phyloP scores from a whole-genome alignment of 2,329 filamentous ascomycete species.

The Tolypocladium guangdongense region DNA sequence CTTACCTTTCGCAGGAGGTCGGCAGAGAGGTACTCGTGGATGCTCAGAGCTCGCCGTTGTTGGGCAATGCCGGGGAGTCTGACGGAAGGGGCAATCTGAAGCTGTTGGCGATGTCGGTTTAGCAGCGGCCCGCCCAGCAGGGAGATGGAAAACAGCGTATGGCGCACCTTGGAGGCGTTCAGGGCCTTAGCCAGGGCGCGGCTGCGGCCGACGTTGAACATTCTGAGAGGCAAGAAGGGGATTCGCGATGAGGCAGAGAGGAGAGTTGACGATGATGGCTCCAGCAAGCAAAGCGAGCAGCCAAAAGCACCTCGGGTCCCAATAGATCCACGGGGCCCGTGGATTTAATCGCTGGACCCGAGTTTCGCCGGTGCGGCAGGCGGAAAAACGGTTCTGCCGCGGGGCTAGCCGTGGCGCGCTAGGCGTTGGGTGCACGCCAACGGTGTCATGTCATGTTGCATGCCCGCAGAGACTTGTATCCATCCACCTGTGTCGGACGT shows the following conservation, averaged over 20 bases:
- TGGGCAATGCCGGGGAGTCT: constrained; percentile 57
- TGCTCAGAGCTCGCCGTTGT: constrained; percentile 82
- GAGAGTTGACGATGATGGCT: constrained; percentile 3
- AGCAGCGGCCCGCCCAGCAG: constrained; percentile 3
- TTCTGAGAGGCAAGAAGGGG: constrained; percentile 31
- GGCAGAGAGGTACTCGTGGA: constrained; percentile 96
- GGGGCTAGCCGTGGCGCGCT: background rate
- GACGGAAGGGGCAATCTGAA: constrained; percentile 31
- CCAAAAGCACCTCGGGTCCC: constrained; percentile 2
- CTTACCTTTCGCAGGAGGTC: constrained; percentile 70
- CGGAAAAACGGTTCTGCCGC: constrained; percentile 5
- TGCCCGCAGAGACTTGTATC: constrained; percentile 52
- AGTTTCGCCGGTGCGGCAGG: constrained; percentile 9
- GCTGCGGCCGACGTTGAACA: constrained; percentile 83
- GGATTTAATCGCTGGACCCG: too few relatives aligned
- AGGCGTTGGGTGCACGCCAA: too few relatives aligned
- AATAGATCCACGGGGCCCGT: too few relatives aligned
- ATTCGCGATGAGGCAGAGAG: constrained; percentile 5
- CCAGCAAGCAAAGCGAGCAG: background rate
- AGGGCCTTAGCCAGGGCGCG: constrained; percentile 71
- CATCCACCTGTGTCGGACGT: constrained; percentile 39
- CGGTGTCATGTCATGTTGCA: too few relatives aligned
- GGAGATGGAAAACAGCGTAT: constrained; percentile 4
- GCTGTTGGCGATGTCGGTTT: constrained; percentile 7
- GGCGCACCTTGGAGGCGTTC: constrained; percentile 62